A percentile compares a stretch with the other conserved stretches of the same genome.
phyloP scores from a whole-genome alignment of 2,329 filamentous ascomycete species.

The Pseudohalonectria lignicola region DNA sequence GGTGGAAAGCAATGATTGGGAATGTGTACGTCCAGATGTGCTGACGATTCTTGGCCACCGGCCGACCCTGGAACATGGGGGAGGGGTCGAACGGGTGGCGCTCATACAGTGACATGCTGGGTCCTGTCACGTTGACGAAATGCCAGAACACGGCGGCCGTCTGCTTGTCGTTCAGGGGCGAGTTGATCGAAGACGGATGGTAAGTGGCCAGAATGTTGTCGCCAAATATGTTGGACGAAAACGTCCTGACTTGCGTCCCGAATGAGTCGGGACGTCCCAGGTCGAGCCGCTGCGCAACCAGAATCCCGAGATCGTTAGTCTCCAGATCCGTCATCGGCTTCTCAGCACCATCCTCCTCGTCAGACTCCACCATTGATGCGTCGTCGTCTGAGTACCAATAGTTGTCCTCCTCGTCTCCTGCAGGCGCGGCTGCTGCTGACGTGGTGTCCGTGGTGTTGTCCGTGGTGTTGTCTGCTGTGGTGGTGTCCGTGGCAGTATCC shows the following conservation, averaged over 20 bases:
- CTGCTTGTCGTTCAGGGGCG: constrained; percentile 68
- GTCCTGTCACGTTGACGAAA: constrained; percentile 81
- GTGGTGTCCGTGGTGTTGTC: neutral
- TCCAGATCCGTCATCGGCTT: constrained; percentile 18
- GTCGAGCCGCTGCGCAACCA: constrained; percentile 24
- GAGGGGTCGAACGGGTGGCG: constrained; percentile 65
- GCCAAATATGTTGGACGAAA: constrained; percentile 31
- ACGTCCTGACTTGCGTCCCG: constrained; percentile 35
- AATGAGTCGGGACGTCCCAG: constrained; percentile 23
- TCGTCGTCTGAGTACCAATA: constrained; percentile 48
- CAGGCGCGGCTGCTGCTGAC: neutral
- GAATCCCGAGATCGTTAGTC: constrained; percentile 27
- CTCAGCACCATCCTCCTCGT: constrained; percentile 40
- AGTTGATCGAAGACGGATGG: constrained; percentile 50
- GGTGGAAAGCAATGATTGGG: constrained; percentile 69
- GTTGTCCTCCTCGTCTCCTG: constrained; percentile 21
- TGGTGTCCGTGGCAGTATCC: no score
- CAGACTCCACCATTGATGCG: constrained; percentile 49
- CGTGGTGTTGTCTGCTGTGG: no score
- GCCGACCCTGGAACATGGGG: constrained; percentile 49
- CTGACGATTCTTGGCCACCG: constrained; percentile 52
- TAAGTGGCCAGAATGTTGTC: constrained; percentile 52
- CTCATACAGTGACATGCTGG: constrained; percentile 79
- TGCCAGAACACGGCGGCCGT: constrained; percentile 81
- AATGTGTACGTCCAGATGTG: constrained; percentile 65